Evolutionary conservation across 2,329 filamentous ascomycete genomes (phyloP).

Genomic region (Calcarisporium arbuscula): DNA sequence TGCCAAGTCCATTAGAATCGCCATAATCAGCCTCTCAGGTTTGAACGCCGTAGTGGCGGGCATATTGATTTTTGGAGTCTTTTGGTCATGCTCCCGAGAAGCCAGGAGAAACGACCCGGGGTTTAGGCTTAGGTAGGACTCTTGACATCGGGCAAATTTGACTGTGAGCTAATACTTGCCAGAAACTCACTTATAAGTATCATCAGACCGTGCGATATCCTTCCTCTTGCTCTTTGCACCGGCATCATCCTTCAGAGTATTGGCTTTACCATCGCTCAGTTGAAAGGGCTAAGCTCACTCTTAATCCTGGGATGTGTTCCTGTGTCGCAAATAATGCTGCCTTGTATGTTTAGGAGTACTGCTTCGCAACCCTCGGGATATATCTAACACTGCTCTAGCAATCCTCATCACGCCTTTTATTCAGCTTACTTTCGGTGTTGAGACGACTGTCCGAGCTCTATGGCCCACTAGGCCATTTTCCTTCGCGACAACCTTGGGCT

Average conservation of each 20-base stretch:
- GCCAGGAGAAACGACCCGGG: slow-evolving; percentile 33
- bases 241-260: slow-evolving; percentile 54
- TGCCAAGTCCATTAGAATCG: slow-evolving; percentile 53
- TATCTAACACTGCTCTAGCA: slow-evolving; percentile 35
- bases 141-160: neutral
- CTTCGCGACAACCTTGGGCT: too few relatives aligned
- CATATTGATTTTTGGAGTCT: slow-evolving; percentile 48
- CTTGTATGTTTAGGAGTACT: slow-evolving; percentile 38
- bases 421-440: slow-evolving; percentile 59
- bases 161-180: slow-evolving; percentile 3
- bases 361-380: neutral
- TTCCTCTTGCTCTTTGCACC: slow-evolving; percentile 50
- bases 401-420: slow-evolving; percentile 62
- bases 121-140: slow-evolving; percentile 35
- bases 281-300: slow-evolving; percentile 45
- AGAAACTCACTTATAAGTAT: slow-evolving; percentile 35
- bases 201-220: slow-evolving; percentile 41
- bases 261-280: slow-evolving; percentile 50
- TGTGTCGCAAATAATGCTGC: slow-evolving; percentile 53
- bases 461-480: too few relatives aligned
- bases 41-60: slow-evolving; percentile 57
- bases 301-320: slow-evolving; percentile 46
- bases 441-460: slow-evolving; percentile 51
- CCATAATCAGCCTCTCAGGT: slow-evolving; percentile 52
- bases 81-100: slow-evolving; percentile 47